Evolutionary conservation across 106 monocot species (phyloP), one percentile per base, ranked within the genome.

Genomic region (Iris macrosiphon): DNA sequence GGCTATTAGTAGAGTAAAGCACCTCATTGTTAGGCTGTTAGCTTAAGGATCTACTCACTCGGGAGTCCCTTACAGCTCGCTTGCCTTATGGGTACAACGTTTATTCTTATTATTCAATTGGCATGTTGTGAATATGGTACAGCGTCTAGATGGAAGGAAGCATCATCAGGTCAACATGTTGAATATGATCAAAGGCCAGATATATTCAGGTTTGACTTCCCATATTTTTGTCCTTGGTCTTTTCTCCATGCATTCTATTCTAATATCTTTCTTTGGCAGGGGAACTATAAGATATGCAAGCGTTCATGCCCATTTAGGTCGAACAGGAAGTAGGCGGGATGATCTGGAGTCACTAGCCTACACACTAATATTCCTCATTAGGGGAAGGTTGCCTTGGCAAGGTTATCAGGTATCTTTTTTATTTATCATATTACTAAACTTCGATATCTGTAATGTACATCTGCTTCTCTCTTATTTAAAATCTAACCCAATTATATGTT

Each of bases 131-230:
- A 26, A 23, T 65, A 19, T 56, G 55, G 14, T 72, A 31, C 77
- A 96, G 95, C 95, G 37, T 89, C 95, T 31, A 75, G 50, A 65
- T 96, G 95, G 95, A 96, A 76, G 63, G 95, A 96, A 58, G 14
- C 71, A 23, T 65, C 92, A 69, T 76, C 89, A 40, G 85, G 89
- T 33, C 85, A 79, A 31, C 95, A 96, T 79, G 95, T 96, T 61
- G 95, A 82, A 0, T 96, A 96, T 80, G 95, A 96, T 56, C 95
- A 96, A 71, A 79, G 89, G 67, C 95, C 95, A 49, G 95, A 96
- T 71, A 77, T 96, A 44, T 96, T 96, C 74, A 82, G 95, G 95
- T 96, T 57, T 32, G 40, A 43, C n/a, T 33, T 40, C 38, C 35
- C 30, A 0, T 39, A 22, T 13, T 5, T 49, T 45, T 39, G 2